Conservation (phyloP, 169 alveolate species). For the Plasmodium gonderi region DNA sequence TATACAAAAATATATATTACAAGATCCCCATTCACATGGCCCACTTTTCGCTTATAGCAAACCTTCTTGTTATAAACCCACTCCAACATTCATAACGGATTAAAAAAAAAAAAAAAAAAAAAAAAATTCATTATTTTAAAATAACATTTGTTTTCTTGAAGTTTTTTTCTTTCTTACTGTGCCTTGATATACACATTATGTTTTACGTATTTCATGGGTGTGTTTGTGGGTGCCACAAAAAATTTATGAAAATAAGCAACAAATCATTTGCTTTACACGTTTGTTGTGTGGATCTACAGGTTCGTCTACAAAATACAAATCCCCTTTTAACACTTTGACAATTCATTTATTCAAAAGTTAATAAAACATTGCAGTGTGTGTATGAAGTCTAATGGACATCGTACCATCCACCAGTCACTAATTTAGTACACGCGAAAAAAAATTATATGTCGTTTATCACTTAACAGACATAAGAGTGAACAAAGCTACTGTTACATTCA, state of each 20-base stretch:
- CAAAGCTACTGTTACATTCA: background rate
- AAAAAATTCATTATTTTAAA: slow-evolving; percentile 32
- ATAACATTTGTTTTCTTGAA: slow-evolving; percentile 28
- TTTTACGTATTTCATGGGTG: slow-evolving; percentile 27
- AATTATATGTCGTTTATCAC: background rate
- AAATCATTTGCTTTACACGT: background rate
- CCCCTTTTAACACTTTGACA: slow-evolving; percentile 20
- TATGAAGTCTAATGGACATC: no score
- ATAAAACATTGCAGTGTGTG: background rate
- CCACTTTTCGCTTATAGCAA: background rate
- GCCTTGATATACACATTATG: background rate
- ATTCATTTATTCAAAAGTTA: slow-evolving; percentile 13
- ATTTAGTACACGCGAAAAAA: background rate
- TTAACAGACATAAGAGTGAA: background rate
- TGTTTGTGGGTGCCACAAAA: background rate
- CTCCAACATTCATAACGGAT: slow-evolving; percentile 19
- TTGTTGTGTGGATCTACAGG: background rate
- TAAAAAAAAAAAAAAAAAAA: no score
- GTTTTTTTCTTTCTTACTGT: slow-evolving; percentile 27
- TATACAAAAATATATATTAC: background rate
- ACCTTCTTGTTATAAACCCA: background rate
- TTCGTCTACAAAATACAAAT: slow-evolving; percentile 37
- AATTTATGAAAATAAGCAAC: background rate
- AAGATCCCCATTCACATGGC: slow-evolving; percentile 1
- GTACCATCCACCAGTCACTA: no score